Conservation (phyloP, 768 basidiomycete species). For the Lactarius indigo region DNA sequence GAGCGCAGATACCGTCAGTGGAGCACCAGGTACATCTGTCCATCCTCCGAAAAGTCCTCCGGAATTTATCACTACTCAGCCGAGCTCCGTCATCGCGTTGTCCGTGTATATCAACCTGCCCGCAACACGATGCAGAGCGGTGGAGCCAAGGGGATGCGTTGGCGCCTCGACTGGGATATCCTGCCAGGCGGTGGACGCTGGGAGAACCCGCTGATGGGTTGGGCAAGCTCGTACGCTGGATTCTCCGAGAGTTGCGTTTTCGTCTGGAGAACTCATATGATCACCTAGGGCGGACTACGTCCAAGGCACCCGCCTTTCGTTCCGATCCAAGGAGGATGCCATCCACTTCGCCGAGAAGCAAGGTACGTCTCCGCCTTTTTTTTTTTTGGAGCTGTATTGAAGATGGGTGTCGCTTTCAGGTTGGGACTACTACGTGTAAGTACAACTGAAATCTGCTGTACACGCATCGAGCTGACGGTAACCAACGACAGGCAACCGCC, state of each 20-base stretch:
- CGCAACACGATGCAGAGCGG: slow-evolving; percentile 96
- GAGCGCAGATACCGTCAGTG: slow-evolving; percentile 79
- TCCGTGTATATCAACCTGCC: slow-evolving; percentile 90
- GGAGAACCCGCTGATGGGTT: slow-evolving; percentile 99
- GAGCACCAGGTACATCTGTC: slow-evolving; percentile 67
- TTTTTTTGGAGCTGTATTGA: slow-evolving; percentile 8
- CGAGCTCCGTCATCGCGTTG: slow-evolving; percentile 81
- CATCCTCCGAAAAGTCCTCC: neutral
- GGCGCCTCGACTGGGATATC: slow-evolving; percentile 94
- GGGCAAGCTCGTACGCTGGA: slow-evolving; percentile 81
- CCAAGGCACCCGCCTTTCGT: slow-evolving; percentile 83
- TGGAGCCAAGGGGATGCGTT: slow-evolving; percentile 76
- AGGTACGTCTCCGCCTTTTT: slow-evolving; percentile 44
- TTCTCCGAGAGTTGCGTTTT: neutral
- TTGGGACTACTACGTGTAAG: slow-evolving; percentile 91
- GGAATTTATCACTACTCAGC: slow-evolving; percentile 38
- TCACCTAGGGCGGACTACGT: slow-evolving; percentile 85
- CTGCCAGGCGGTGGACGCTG: slow-evolving; percentile 88
- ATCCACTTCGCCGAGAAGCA: slow-evolving; percentile 97
- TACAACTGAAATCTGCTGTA: slow-evolving; percentile 27
- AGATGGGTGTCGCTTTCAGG: slow-evolving; percentile 44
- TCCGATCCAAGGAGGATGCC: slow-evolving; percentile 86
- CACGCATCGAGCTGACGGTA: neutral
- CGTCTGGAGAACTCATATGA: neutral
- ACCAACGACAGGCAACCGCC: slow-evolving; percentile 48